Percentiles rank a stretch among this genome's conserved stretches.
These are phyloP conservation scores for Exophiala xenobiotica DNA, from an alignment of 2,329 filamentous ascomycete genomes.

Conservation along the genomic window DNA sequence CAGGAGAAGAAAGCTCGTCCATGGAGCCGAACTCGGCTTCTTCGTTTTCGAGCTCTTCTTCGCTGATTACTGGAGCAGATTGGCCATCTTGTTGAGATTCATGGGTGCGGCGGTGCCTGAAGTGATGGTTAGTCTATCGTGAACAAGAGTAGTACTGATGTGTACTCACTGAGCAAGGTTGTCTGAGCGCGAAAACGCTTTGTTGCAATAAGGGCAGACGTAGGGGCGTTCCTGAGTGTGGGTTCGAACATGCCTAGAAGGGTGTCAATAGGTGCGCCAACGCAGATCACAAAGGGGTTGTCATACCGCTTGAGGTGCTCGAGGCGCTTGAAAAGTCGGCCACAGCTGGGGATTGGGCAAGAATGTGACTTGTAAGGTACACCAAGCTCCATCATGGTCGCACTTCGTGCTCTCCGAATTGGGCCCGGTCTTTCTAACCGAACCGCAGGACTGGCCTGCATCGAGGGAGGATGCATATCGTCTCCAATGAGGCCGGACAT, in stretches of 20 bases:
- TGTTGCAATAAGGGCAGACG: constrained; percentile 95
- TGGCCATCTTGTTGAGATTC: constrained; percentile 66
- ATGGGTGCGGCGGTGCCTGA: constrained; percentile 73
- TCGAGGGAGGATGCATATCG: constrained; percentile 56
- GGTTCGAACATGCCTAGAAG: constrained; percentile 87
- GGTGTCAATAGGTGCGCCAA: constrained; percentile 53
- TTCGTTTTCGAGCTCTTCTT: constrained; percentile 85
- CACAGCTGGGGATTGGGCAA: constrained; percentile 97
- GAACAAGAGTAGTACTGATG: neutral
- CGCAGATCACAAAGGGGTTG: constrained; percentile 35
- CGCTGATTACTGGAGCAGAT: constrained; percentile 46
- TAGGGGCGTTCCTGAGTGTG: constrained; percentile 99
- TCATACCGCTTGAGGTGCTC: constrained; percentile 98
- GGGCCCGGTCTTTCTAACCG: constrained; percentile 66
- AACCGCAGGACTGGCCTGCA: constrained; percentile 59
- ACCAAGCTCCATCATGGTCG: constrained; percentile 93
- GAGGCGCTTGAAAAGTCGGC: constrained; percentile 95
- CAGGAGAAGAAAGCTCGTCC: constrained; percentile 70
- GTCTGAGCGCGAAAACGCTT: constrained; percentile 97
- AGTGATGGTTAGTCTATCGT: constrained; percentile 21
- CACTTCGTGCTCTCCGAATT: constrained; percentile 85
- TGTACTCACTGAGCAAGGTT: constrained; percentile 88
- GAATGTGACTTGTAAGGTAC: constrained; percentile 97
- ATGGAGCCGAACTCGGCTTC: constrained; percentile 80
- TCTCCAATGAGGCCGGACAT: constrained; percentile 64